Percentiles rank a stretch among this genome's conserved stretches.
These are phyloP conservation scores for Leersia perrieri DNA, from an alignment of 176 grass and related monocot species.

Conservation along the genomic window DNA sequence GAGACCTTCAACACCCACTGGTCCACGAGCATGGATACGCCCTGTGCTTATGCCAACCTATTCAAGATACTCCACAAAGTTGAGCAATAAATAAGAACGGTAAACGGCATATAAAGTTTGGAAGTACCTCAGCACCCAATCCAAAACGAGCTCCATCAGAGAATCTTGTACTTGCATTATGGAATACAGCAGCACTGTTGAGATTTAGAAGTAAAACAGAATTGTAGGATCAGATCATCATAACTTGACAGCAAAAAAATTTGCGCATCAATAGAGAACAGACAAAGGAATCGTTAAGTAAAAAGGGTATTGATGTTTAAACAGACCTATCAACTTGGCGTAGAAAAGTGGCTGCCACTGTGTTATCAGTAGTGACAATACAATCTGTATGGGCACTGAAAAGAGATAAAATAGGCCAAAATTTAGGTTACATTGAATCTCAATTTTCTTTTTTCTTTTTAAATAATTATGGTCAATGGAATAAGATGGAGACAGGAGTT, in stretches of 20 bases:
- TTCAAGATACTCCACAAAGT: slow-evolving; percentile 34
- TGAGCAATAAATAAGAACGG: slow-evolving; percentile 7
- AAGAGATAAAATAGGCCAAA: neutral
- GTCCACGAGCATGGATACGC: slow-evolving; percentile 96
- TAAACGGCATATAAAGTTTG: neutral
- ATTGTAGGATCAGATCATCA: slow-evolving; percentile 22
- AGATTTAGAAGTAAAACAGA: slow-evolving; percentile 12
- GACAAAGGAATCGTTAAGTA: neutral
- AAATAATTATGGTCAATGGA: neutral
- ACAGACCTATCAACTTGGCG: slow-evolving; percentile 85
- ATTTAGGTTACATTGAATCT: slow-evolving; percentile 19
- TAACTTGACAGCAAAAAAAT: neutral
- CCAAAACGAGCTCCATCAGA: slow-evolving; percentile 97
- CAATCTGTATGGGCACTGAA: slow-evolving; percentile 94
- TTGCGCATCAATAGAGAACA: neutral
- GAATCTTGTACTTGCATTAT: slow-evolving; percentile 92
- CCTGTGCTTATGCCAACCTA: slow-evolving; percentile 99
- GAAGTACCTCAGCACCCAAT: slow-evolving; percentile 89
- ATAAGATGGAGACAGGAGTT: neutral
- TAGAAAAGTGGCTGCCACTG: slow-evolving; percentile 69
- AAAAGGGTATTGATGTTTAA: neutral
- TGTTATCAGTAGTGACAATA: slow-evolving; percentile 65
- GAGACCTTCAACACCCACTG: slow-evolving; percentile 95
- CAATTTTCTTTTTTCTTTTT: neutral
- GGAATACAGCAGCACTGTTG: slow-evolving; percentile 85